Conservation (phyloP, 208 protist species). For the Crithidia brevicula region DNA sequence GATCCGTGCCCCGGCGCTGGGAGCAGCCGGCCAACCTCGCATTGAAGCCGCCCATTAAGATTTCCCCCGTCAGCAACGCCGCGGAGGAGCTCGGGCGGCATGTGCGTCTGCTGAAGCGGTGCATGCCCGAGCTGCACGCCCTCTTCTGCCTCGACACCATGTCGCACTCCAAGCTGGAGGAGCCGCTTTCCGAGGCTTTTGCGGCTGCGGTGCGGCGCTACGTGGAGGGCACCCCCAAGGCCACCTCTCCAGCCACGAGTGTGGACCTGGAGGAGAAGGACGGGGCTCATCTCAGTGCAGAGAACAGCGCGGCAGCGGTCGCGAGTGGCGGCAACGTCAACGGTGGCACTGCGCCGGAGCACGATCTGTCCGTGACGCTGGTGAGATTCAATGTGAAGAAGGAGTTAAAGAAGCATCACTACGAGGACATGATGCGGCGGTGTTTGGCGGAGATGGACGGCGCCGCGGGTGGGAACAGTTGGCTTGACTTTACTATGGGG, state of each 20-base stretch:
- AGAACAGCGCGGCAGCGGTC: not conserved
- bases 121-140: slow-evolving; percentile 34
- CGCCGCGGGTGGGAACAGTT: not conserved
- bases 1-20: slow-evolving; percentile 81
- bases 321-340: not conserved
- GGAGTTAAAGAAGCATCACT: slow-evolving; percentile 39
- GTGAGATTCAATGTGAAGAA: slow-evolving; percentile 68
- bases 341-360: not conserved
- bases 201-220: slow-evolving; percentile 43
- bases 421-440: slow-evolving; percentile 38
- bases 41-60: slow-evolving; percentile 67
- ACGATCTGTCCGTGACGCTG: slow-evolving; percentile 24
- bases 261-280: not conserved
- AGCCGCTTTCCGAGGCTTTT: slow-evolving; percentile 62
- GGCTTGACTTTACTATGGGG: slow-evolving; percentile 37
- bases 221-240: slow-evolving; percentile 14
- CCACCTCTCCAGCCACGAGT: not conserved
- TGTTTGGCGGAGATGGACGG: slow-evolving; percentile 23
- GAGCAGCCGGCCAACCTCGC: slow-evolving; percentile 79
- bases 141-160: slow-evolving; percentile 70
- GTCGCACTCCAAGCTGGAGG: slow-evolving; percentile 48
- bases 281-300: not conserved
- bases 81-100: slow-evolving; percentile 48
- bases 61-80: slow-evolving; percentile 38
- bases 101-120: slow-evolving; percentile 37